These are phyloP conservation scores for Solanum lycopersicoides DNA, from an alignment of 257 asterid species.

Conservation along the genomic window DNA sequence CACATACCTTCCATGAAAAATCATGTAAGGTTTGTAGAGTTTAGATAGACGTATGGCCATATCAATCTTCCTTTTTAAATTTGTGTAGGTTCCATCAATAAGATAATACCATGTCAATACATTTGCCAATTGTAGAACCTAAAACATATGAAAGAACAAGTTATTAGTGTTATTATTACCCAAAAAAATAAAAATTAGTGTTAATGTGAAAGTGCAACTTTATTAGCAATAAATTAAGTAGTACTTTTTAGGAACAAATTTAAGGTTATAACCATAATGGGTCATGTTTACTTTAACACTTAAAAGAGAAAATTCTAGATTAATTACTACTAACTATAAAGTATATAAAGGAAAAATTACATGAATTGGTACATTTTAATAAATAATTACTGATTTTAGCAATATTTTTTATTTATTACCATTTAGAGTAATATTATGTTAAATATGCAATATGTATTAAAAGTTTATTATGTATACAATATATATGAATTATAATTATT, in stretches of 20 bases:
- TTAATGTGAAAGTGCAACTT: too few relatives aligned
- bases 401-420: too few relatives aligned
- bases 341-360: too few relatives aligned
- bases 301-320: background rate
- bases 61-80: slow-evolving; percentile 21
- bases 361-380: too few relatives aligned
- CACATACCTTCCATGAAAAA: slow-evolving; percentile 34
- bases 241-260: too few relatives aligned
- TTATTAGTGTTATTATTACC: background rate
- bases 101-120: slow-evolving; percentile 15
- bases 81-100: slow-evolving; percentile 14
- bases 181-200: background rate
- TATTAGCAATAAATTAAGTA: background rate
- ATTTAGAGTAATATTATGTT: too few relatives aligned
- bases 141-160: background rate
- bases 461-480: too few relatives aligned
- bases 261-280: too few relatives aligned
- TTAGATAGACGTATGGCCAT: slow-evolving; percentile 19
- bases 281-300: background rate
- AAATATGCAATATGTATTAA: too few relatives aligned
- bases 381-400: too few relatives aligned
- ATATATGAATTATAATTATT: too few relatives aligned
- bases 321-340: background rate
- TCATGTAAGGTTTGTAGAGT: slow-evolving; percentile 39
- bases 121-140: slow-evolving; percentile 31